phyloP scores from a whole-genome alignment of 2,329 filamentous ascomycete species.

The Penicillium expansum region DNA sequence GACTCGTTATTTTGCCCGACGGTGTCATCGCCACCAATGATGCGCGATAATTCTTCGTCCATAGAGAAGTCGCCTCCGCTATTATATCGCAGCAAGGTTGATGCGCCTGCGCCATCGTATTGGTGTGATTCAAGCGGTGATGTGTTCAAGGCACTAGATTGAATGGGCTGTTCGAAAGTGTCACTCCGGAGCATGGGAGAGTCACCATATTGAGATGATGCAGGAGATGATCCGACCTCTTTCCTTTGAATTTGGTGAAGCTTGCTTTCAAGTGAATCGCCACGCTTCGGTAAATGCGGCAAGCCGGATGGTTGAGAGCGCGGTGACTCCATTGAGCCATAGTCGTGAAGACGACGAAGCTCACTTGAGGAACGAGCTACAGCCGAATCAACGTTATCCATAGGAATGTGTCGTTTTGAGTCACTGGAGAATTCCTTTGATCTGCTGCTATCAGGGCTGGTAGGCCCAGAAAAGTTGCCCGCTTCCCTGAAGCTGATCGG shows the following conservation, averaged over 20 bases:
- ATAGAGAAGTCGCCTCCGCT: conserved; percentile 83
- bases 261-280: conserved; percentile 58
- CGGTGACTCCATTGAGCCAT: conserved; percentile 44
- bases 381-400: conserved; percentile 29
- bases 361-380: conserved; percentile 59
- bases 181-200: conserved; percentile 42
- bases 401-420: conserved; percentile 17
- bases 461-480: conserved; percentile 38
- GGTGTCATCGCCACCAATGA: conserved; percentile 70
- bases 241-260: conserved; percentile 61
- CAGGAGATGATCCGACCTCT: conserved; percentile 50
- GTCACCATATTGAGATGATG: conserved; percentile 34
- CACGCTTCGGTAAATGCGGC: conserved; percentile 52
- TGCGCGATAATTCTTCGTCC: conserved; percentile 93
- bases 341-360: conserved; percentile 54
- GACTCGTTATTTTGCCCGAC: conserved; percentile 60
- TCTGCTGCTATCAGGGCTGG: conserved; percentile 29
- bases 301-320: conserved; percentile 34
- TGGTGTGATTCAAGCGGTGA: conserved; percentile 37
- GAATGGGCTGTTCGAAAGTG: conserved; percentile 12
- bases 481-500: conserved; percentile 41
- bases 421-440: conserved; percentile 18
- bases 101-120: conserved; percentile 55
- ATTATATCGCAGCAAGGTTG: conserved; percentile 69
- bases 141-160: conserved; percentile 47